These are phyloP conservation scores for Graphilbum sp. DNA, from an alignment of 2,329 filamentous ascomycete genomes.

Conservation along the genomic window DNA sequence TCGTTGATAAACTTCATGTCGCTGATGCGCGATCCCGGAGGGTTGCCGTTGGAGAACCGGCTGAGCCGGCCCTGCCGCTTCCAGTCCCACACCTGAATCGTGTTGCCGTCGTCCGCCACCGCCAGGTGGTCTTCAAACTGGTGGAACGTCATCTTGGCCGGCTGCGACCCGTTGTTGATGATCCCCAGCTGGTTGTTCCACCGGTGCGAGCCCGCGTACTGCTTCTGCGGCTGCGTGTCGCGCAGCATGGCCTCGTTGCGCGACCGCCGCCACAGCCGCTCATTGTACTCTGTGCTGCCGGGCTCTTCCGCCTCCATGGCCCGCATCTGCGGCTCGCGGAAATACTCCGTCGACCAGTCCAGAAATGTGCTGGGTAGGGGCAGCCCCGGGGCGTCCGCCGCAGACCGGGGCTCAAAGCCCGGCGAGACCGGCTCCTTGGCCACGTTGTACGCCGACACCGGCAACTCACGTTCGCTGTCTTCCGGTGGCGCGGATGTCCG, in stretches of 20 bases:
- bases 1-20: conserved; percentile 97
- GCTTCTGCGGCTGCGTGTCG: conserved; percentile 87
- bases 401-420: conserved; percentile 48
- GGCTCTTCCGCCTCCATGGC: conserved; percentile 90
- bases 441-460: conserved; percentile 55
- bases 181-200: conserved; percentile 77
- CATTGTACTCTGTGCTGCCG: conserved; percentile 90
- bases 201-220: conserved; percentile 65
- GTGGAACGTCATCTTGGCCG: conserved; percentile 87
- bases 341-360: conserved; percentile 95
- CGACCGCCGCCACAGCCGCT: conserved; percentile 78
- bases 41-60: conserved; percentile 90
- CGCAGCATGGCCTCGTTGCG: conserved; percentile 86
- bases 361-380: conserved; percentile 74
- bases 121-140: conserved; percentile 95
- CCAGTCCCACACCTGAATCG: conserved; percentile 88
- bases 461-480: conserved; percentile 51
- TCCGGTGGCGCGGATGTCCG: conserved; percentile 45
- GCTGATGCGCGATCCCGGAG: conserved; percentile 76
- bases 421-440: conserved; percentile 68
- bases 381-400: conserved; percentile 42
- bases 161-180: conserved; percentile 79
- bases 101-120: conserved; percentile 85
- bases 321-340: conserved; percentile 97
- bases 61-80: conserved; percentile 57